These are phyloP conservation scores for Cyberlindnera samutprakarnensis DNA, from an alignment of 805 yeast species.

Conservation along the genomic window DNA sequence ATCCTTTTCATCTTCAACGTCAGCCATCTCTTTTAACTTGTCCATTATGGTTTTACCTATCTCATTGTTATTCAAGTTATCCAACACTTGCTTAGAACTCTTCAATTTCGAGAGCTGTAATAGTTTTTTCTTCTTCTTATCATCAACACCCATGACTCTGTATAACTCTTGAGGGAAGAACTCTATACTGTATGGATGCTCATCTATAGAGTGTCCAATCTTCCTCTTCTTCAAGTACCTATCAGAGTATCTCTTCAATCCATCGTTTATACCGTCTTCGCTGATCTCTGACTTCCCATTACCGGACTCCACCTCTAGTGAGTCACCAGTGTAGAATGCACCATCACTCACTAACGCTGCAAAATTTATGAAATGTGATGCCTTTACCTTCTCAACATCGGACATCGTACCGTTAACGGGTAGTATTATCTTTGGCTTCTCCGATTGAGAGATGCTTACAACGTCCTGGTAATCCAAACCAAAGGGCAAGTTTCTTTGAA, in stretches of 20 bases:
- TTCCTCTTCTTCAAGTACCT: conserved; percentile 62
- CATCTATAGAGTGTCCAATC: conserved; percentile 65
- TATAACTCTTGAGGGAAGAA: conserved; percentile 77
- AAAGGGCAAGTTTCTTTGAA: conserved; percentile 47
- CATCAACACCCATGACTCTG: conserved; percentile 57
- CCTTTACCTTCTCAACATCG: conserved; percentile 40
- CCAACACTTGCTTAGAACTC: conserved; percentile 18
- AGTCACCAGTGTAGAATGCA: conserved; percentile 57
- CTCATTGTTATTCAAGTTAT: conserved; percentile 20
- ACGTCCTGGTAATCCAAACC: conserved; percentile 66
- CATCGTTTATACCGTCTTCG: conserved; percentile 47
- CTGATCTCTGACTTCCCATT: conserved; percentile 24
- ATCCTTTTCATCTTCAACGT: conserved; percentile 37
- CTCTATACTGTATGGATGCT: conserved; percentile 65
- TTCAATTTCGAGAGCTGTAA: conserved; percentile 32
- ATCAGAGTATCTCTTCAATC: conserved; percentile 78
- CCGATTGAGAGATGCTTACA: conserved; percentile 25
- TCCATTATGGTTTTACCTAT: conserved; percentile 34
- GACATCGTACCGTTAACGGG: conserved; percentile 61
- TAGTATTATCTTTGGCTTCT: conserved; percentile 33
- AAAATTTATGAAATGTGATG: conserved; percentile 49
- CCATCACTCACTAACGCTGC: conserved; percentile 51
- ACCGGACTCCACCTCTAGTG: conserved; percentile 24
- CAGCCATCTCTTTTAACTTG: conserved; percentile 41
- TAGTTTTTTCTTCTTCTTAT: conserved; percentile 43